Base-by-base conservation (phyloP, 768 basidiomycete genomes). In the Candolleomyces aberdarensis region DNA sequence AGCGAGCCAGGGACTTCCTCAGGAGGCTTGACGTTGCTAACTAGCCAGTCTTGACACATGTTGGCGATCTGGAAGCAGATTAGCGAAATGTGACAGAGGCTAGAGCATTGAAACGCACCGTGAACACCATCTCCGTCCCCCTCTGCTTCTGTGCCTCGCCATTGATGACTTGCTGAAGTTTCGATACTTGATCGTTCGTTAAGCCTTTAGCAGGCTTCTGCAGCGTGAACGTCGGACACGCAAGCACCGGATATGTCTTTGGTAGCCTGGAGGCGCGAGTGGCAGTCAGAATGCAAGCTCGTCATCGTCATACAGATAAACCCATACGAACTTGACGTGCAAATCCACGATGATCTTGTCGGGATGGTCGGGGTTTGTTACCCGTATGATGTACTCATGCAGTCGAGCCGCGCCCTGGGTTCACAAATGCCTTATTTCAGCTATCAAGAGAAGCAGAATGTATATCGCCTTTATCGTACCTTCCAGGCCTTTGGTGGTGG, bases 401-500 rank as follows among this genome's bases (percentile, higher is more conserved):
- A 89, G 75, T 64, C 86, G 79, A 43, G 80, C 74, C 22, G 89
- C 91, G 61, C 83, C 85, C 91, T 92, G 61, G 1, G 36, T 40
- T 15, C 50, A 63, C 39, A 58, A 53, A 17, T 5, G 41, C 40
- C 46, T 55, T 15, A 56, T 20, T 29, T 64, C 50, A 71, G 53
- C 11, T 46, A n/a, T 8, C 32, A 29, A 32, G 39, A 31, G 55
- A 15, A 52, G 31, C 50, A 0, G 19, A 29, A 56, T 11, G 36
- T 7, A 36, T 7, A 31, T 40, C 58, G 31, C 40, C 43, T 31
- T 40, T 51, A 9, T 71, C 74, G 11, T 43, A 90, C 91, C 82
- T 92, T 93, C 92, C 92, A 94, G 55, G 84, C 92, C 68, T 85
- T 91, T 36, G 88, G 87, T 15, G 90, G 86, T 20, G 87, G 87